Evolutionary conservation across 306 rosid species (phyloP), one percentile per base, ranked within the genome.

Genomic region (Quercus alba): DNA sequence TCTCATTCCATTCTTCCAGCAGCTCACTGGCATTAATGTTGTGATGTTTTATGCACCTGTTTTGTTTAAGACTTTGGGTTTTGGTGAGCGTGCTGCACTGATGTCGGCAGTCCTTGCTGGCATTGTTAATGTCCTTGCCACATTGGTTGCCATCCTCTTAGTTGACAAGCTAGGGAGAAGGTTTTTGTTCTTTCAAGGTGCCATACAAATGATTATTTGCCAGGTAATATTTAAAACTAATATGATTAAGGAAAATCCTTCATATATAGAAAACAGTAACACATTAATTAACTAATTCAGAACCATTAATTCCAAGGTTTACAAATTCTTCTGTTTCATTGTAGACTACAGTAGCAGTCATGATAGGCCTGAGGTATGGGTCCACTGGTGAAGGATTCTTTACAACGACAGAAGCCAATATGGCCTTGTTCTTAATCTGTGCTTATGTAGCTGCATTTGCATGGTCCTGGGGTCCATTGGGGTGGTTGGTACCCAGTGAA

Each of bases 381-480:
- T 1, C 75, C 14, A 76, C 13, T 4, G 93, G 95, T 4, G 25
- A 82, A 35, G 95, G 95, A 59, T 38, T 81, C n/a, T 73, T 91
- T 31, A 11, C 59, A 30, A 44, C 5, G 38, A 71, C 1, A 0
- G 79, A 77, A 30, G 86, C 90, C 0, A 51, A 89, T 44, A 0
- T 80, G 3, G 75, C 86, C 3, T 20, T 90, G 74, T 9, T 82
- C 23, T 79, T 92, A 23, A 82, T 90, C 4, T 92, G 92, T 33
- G 9, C 31, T 7, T 92, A 88, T 52, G 91, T 90, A 44, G 94
- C 94, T n/a, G 92, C 88, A 55, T 92, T 82, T 20, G 92, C 94
- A 0, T 92, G 97, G 97, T 92, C 94, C 1, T 92, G 97, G 92
- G 94, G 92, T 0, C 94, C 91, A 13, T 56, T 92, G 20, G 91